Evolutionary conservation across 1,284 basidiomycete genomes (phyloP), one percentile per base, ranked within the genome.

Genomic region (Moesziomyces globuligerus): DNA sequence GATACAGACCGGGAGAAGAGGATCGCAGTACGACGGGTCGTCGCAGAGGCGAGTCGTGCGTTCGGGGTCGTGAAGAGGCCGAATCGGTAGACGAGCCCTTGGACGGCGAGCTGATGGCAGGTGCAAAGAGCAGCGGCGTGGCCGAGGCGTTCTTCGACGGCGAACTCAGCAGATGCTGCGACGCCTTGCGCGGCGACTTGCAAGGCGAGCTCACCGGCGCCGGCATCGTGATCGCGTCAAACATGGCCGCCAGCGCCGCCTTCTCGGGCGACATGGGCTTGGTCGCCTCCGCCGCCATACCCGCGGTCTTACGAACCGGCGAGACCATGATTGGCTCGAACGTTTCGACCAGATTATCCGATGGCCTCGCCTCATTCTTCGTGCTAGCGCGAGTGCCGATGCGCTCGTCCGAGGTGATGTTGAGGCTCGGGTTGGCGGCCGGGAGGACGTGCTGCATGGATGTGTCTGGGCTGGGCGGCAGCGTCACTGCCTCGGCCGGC

Each of bases 181-280:
- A 58, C 4, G 56, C 52, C 24, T 65, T 65, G 18, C 68, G 60
- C 11, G 61, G 68, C n/a, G 68, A 70, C n/a, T 64, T 70, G 0
- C 48, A 42, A 3, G 61, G 68, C 18, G 68, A 65, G n/a, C 28
- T 29, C 28, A 21, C 9, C 4, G 68, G 68, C 20, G 57, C 49
- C 3, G 67, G 67, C 68, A 71, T 71, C 25, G 49, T 45, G 54
- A 71, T 71, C 10, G 61, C 56, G 21, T 71, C 68, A 23, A 71
- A 71, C 46, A 65, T 71, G 34, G 68, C 68, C 10, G 68, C 68
- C 3, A 71, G 34, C 7, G 68, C 68, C 9, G 52, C 53, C 28
- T 65, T 65, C 36, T 71, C 68, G n/a, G 68, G 68, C 15, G 61
- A 65, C 60, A 71, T 71, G 2, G 61, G 53, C 44, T 71, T 71